Evolutionary conservation across 2,329 filamentous ascomycete genomes (phyloP).

Genomic region (Exophiala viscosa): DNA sequence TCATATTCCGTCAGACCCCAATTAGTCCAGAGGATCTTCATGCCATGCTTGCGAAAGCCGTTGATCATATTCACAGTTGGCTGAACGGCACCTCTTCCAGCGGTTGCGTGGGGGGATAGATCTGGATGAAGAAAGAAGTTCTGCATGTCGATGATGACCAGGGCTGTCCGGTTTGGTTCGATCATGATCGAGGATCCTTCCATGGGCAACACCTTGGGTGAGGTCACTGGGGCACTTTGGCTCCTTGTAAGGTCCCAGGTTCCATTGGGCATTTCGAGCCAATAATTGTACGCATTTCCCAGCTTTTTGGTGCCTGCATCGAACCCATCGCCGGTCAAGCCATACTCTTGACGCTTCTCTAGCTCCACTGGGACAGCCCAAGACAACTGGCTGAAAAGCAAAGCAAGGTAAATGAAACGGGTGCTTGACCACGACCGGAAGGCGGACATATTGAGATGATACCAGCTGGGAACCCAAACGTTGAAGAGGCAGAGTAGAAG

Average conservation of each 20-base stretch:
- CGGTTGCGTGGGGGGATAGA: slow-evolving; percentile 41
- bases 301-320: slow-evolving; percentile 12
- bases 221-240: slow-evolving; percentile 28
- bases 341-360: slow-evolving; percentile 15
- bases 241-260: slow-evolving; percentile 33
- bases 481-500: too few relatives aligned
- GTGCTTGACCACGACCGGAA: not conserved
- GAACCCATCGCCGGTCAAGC: slow-evolving; percentile 15
- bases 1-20: slow-evolving; percentile 55
- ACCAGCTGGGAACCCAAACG: not conserved
- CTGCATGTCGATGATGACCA: slow-evolving; percentile 53
- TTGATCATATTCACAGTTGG: slow-evolving; percentile 38
- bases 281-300: slow-evolving; percentile 37
- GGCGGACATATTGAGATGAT: not conserved
- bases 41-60: slow-evolving; percentile 46
- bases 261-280: slow-evolving; percentile 28
- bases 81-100: slow-evolving; percentile 40
- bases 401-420: slow-evolving; percentile 1
- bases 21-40: slow-evolving; percentile 52
- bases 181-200: slow-evolving; percentile 36
- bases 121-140: slow-evolving; percentile 48
- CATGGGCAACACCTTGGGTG: slow-evolving; percentile 27
- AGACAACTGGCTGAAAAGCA: not conserved
- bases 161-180: slow-evolving; percentile 40
- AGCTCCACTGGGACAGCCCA: slow-evolving; percentile 3